Conservation (phyloP, 2,329 filamentous ascomycete genomes). For the Pseudogymnoascus sp. region DNA sequence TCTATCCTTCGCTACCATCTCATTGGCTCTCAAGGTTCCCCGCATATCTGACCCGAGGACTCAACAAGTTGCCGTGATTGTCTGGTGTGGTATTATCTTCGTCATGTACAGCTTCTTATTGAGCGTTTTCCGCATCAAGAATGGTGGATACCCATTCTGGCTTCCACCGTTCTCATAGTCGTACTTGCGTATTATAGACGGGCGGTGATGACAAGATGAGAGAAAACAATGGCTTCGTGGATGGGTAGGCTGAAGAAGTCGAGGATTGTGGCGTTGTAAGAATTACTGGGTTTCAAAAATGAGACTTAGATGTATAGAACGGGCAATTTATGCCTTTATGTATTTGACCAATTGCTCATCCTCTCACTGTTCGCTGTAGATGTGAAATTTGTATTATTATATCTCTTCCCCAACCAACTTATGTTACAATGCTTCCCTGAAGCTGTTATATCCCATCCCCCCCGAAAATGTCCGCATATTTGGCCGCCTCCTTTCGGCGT, state of each 20-base stretch:
- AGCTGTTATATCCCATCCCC: not conserved
- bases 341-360: not conserved
- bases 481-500: slow-evolving; percentile 48
- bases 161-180: slow-evolving; percentile 66
- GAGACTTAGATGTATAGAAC: slow-evolving; percentile 6
- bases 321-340: slow-evolving; percentile 1
- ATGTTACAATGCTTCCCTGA: not conserved
- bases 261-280: not conserved
- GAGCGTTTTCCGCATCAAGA: slow-evolving; percentile 91
- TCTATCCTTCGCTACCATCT: slow-evolving; percentile 82
- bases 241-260: not conserved
- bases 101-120: slow-evolving; percentile 88
- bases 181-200: not conserved
- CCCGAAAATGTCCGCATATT: slow-evolving; percentile 19
- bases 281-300: slow-evolving; percentile 5
- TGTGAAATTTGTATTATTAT: not conserved
- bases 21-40: slow-evolving; percentile 87
- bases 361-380: not conserved
- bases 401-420: not conserved
- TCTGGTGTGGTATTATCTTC: slow-evolving; percentile 70
- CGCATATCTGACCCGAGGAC: slow-evolving; percentile 66
- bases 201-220: not conserved
- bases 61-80: slow-evolving; percentile 73
- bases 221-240: not conserved
- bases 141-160: slow-evolving; percentile 87